Base-by-base conservation (phyloP, 176 grass and related monocot species). In the Urochloa ruziziensis region DNA sequence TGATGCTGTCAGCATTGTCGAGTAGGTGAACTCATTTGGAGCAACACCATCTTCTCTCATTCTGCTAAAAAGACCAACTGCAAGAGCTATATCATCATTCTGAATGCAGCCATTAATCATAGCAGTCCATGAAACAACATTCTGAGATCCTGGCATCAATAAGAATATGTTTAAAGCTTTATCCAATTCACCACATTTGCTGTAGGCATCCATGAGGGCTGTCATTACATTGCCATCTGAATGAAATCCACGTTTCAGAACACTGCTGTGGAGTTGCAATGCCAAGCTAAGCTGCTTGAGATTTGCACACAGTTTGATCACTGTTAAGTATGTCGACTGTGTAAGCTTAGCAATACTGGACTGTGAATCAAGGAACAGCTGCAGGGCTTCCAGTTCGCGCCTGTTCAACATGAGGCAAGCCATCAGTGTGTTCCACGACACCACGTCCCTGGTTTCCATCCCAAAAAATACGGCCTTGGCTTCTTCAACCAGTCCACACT, bases 21-120 rank as follows among this genome's bases (percentile, higher is more conserved):
- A 94, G 85, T 91, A 97, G 28, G 94, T 97, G 78, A 94, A 86
- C 10, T 88, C 91, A 86, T 97, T 97, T 52, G 91, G 91, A 69
- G 85, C 58, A 19, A 94, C 57, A 70, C 24, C 40, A 54, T 83
- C 82, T 90, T 77, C 65, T 83, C 94, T 91, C 91, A 97, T 94
- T 85, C 79, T 81, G 33, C 35, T 66, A 77, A 94, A 94, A 74
- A 91, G 94, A 65, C 32, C 8, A 60, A 65, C 89, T 79, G 81
- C 89, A 53, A 78, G 85, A 79, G 78, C 54, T 33, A 79, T 60
- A 16, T 86, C 73, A 34, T 80, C 77, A 18, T 89, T 91, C 73
- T 91, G 82, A 81, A 88, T 73, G 62, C 69, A 91, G 17, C 89
- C 94, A 36, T 67, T 75, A 43, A 97, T 91, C 76, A 97, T 91